Percentiles rank a stretch among this genome's conserved stretches.
Conservation (phyloP, 2,329 filamentous ascomycete species). For the Nigrograna mackinnonii region DNA sequence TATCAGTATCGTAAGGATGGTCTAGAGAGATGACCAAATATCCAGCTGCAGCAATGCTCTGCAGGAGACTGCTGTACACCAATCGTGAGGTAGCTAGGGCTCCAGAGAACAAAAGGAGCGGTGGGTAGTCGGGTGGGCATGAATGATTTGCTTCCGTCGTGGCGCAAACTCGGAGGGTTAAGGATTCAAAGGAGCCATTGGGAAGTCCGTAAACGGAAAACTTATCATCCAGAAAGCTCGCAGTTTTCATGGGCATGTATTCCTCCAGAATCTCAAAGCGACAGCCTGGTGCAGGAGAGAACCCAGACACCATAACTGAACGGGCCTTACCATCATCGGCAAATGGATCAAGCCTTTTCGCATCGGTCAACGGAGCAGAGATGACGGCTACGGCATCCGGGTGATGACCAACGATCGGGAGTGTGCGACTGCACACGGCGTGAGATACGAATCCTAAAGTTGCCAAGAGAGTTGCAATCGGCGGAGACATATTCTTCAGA, state of each 20-base stretch:
- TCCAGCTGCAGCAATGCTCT: constrained; percentile 52
- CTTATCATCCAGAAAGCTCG: constrained; percentile 21
- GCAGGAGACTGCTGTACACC: constrained; percentile 48
- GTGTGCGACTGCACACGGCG: background rate
- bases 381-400: background rate
- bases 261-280: background rate
- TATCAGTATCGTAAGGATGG: constrained; percentile 52
- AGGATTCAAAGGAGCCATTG: constrained; percentile 22
- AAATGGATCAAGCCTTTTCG: background rate
- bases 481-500: no score
- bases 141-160: background rate
- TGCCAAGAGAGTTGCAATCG: background rate
- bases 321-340: background rate
- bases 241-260: constrained; percentile 29
- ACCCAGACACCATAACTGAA: background rate
- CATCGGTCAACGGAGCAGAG: background rate
- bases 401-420: background rate
- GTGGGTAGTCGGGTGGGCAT: constrained; percentile 4
- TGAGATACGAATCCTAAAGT: background rate
- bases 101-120: constrained; percentile 49
- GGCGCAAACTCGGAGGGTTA: constrained; percentile 20
- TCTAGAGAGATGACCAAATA: constrained; percentile 55
- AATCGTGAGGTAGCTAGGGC: constrained; percentile 50
- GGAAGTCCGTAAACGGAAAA: constrained; percentile 28
- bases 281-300: background rate